Evolutionary conservation across 1,284 basidiomycete species (phyloP).

Genomic region (Ganoderma multipileum): DNA sequence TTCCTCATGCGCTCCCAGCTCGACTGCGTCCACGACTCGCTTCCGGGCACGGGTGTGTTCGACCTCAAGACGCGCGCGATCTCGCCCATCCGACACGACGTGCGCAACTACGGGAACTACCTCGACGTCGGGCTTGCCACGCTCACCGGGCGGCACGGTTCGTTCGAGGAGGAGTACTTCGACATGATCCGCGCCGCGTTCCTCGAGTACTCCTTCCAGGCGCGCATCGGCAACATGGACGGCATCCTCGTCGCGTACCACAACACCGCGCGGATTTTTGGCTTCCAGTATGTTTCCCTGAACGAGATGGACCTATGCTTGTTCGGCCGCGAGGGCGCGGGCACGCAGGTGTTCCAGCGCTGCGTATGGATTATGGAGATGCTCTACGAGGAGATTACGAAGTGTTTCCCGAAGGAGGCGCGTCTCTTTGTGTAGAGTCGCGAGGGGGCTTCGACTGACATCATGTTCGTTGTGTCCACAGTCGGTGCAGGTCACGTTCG

Average conservation of each 20-base stretch:
- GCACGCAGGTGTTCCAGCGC: conserved; percentile 81
- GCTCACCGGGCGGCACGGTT: conserved; percentile 68
- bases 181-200: conserved; percentile 94
- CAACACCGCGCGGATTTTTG: conserved; percentile 89
- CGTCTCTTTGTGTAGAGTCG: neutral
- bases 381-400: conserved; percentile 66
- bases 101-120: conserved; percentile 85
- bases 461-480: conserved; percentile 29
- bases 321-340: conserved; percentile 70
- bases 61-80: conserved; percentile 96
- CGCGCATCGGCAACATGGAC: conserved; percentile 96
- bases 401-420: conserved; percentile 74
- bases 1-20: conserved; percentile 96
- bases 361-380: conserved; percentile 80
- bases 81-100: conserved; percentile 85
- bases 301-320: conserved; percentile 88
- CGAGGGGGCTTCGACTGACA: neutral
- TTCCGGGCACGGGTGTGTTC: conserved; percentile 92
- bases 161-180: conserved; percentile 91
- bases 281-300: conserved; percentile 93
- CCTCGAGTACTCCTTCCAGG: conserved; percentile 97
- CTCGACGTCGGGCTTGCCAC: conserved; percentile 78
- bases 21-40: conserved; percentile 82
- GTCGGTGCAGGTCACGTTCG: conserved; percentile 68
- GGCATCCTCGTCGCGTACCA: conserved; percentile 96